Percentiles rank a stretch among this genome's conserved stretches.
These are phyloP conservation scores for Globisporangium irregulare DNA, from an alignment of 352 stramenopile species.

Conservation along the genomic window DNA sequence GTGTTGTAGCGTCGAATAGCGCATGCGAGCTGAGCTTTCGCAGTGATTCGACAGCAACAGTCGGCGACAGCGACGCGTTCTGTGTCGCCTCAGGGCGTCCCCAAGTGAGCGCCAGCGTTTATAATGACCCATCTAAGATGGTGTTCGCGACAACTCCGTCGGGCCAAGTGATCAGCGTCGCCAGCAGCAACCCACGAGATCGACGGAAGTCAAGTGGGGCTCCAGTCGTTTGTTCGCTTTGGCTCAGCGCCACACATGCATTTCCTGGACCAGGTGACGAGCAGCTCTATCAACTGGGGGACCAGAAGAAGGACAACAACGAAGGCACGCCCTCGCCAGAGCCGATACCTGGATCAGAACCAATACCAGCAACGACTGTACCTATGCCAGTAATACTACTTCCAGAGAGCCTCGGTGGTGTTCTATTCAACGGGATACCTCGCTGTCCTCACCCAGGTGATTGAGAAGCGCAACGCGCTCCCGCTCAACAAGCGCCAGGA, in stretches of 20 bases:
- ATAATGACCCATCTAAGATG: background rate
- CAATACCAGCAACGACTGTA: background rate
- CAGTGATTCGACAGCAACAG: background rate
- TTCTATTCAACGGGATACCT: slow-evolving; percentile 1
- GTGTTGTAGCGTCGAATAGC: background rate
- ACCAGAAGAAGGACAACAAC: background rate
- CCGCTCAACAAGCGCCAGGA: background rate
- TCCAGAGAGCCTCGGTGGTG: background rate
- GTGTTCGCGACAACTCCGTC: background rate
- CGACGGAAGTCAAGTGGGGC: background rate
- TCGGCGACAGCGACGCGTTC: background rate
- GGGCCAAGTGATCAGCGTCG: background rate
- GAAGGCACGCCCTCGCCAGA: background rate
- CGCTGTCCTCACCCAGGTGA: background rate
- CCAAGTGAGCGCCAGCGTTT: background rate
- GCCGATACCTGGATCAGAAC: background rate
- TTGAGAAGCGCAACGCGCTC: background rate
- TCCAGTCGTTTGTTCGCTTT: background rate
- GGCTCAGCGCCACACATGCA: background rate
- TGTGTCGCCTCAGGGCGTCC: background rate
- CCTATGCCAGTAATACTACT: background rate
- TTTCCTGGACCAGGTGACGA: background rate
- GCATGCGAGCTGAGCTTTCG: background rate
- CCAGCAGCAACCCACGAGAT: background rate
- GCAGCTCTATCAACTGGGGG: background rate